Conservation (phyloP, 306 rosid genomes). For the Hippophae rhamnoides region DNA sequence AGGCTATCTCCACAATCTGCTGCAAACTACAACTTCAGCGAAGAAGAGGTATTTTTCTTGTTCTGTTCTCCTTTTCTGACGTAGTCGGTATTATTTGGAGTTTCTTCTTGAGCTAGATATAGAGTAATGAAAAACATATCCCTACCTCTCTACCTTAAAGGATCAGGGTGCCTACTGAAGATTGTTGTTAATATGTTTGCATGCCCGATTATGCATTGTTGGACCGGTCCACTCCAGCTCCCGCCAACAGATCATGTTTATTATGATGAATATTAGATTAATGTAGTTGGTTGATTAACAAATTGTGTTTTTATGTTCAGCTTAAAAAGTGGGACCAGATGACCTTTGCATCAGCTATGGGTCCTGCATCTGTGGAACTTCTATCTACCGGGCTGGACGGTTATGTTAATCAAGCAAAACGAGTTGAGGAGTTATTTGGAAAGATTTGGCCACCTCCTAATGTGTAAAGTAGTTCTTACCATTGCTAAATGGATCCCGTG, state of each 20-base stretch:
- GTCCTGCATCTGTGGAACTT: constrained; percentile 80
- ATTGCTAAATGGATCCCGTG: too few species aligned
- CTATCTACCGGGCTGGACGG: constrained; percentile 77
- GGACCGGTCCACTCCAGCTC: too few species aligned
- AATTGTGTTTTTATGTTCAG: constrained; percentile 32
- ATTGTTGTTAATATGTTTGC: too few species aligned
- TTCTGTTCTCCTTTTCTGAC: constrained; percentile 8
- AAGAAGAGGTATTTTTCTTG: constrained; percentile 60
- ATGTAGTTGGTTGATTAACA: constrained; percentile 11
- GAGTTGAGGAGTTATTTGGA: constrained; percentile 70
- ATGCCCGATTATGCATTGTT: too few species aligned
- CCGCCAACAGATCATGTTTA: not conserved
- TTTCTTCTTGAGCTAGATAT: not conserved
- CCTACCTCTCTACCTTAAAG: too few species aligned
- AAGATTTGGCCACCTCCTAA: constrained; percentile 99
- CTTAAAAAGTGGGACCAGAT: constrained; percentile 74
- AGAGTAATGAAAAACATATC: not conserved
- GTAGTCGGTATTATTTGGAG: constrained; percentile 5
- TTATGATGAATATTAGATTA: constrained; percentile 1
- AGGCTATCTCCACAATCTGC: constrained; percentile 83
- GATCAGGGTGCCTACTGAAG: too few species aligned
- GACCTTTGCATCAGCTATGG: constrained; percentile 68
- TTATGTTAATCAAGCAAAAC: constrained; percentile 67
- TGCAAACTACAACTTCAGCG: constrained; percentile 47
- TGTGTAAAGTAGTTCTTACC: constrained; percentile 33